Evolutionary conservation across 2,329 filamentous ascomycete genomes (phyloP).

Genomic region (Capronia coronata): DNA sequence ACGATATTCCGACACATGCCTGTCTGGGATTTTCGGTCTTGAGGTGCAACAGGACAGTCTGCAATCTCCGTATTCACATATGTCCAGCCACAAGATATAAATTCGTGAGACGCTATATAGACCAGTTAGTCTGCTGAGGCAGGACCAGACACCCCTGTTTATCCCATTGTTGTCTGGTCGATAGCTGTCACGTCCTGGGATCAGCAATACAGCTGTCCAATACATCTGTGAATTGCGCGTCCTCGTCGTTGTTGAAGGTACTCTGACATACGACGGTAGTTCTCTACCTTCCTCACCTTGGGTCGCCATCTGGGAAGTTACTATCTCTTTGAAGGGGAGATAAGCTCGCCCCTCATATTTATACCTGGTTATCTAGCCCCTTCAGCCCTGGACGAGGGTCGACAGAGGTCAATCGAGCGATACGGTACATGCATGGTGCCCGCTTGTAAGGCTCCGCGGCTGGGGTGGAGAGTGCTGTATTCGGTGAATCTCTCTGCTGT

Average conservation of each 20-base stretch:
- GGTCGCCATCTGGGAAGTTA: conserved; percentile 37
- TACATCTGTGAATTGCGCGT: conserved; percentile 34
- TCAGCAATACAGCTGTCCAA: conserved; percentile 51
- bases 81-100: conserved; percentile 58
- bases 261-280: conserved; percentile 37
- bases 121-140: conserved; percentile 1
- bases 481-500: conserved; percentile 52
- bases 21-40: conserved; percentile 55
- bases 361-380: conserved; percentile 58
- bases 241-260: conserved; percentile 32
- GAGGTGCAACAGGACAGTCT: conserved; percentile 58
- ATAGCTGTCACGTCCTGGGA: conserved; percentile 59
- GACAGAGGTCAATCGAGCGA: conserved; percentile 57
- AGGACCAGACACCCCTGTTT: too few species aligned
- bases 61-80: conserved; percentile 59
- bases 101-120: conserved; percentile 52
- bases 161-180: conserved; percentile 54
- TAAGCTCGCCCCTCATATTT: conserved; percentile 49
- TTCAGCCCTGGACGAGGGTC: conserved; percentile 40
- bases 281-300: conserved; percentile 33
- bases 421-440: conserved; percentile 65
- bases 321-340: conserved; percentile 42
- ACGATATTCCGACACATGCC: conserved; percentile 59
- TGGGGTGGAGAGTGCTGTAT: conserved; percentile 46
- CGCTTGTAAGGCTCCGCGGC: conserved; percentile 62